Evolutionary conservation across 202 grass and related monocot genomes (phyloP), one percentile per base, ranked within the genome.

Genomic region (Eragrostis tef): DNA sequence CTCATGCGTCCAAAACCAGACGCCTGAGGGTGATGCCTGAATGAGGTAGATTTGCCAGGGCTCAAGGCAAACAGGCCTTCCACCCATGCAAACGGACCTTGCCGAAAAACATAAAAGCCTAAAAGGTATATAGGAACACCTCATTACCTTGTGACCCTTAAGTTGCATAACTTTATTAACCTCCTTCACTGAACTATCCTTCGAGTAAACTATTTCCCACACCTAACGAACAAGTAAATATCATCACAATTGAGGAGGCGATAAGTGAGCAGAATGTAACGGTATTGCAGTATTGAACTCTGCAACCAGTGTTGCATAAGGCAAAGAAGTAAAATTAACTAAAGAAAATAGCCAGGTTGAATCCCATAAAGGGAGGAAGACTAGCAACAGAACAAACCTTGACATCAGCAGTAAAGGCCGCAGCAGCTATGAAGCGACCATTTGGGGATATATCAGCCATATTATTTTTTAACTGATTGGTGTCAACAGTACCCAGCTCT

Each of bases 381-480:
- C 9, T 26, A 81, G 22, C 24, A 70, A 81, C 68, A 79, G 25
- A 74, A 85, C 79, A 56, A 67, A 96, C 96, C 91, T 99, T 99
- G 47, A 99, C 93, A 82, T 96, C 96, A 79, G 96, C 96, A 74
- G 96, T 93, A 82, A 99, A 99, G 75, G 96, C 96, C 64, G 96
- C 93, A 43, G 93, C 96, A 87, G 96, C 93, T 87, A 99, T 88
- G 83, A 96, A 96, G 70, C 89, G 93, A 3, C 93, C 93, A 86
- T 99, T 99, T 79, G 90, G 87, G 19, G 96, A 99, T 89, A 96
- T 86, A 64, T 83, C 68, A 89, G 90, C 93, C 96, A 99, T 99
- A 73, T 99, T 99, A 65, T 99, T 99, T 86, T 99, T 99, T 41
- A 99, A 81, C 63, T 96, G 96, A 83, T 93, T 99, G 29, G 96